Conservation (phyloP, 2,329 filamentous ascomycete genomes). For the Talaromyces pinophilus region DNA sequence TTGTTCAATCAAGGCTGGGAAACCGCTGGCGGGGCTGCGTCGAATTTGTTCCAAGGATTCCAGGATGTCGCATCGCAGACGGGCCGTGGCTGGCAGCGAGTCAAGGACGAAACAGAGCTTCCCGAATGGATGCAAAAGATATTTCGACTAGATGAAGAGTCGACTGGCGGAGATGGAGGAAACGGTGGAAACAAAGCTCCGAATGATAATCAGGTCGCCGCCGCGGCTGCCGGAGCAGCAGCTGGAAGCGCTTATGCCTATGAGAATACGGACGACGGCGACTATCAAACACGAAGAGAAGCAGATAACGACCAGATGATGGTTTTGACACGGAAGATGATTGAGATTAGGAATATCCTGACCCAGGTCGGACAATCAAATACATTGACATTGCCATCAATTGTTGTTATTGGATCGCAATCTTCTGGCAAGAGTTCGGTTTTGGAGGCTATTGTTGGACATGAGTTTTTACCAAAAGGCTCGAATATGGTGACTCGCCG, state of each 20-base stretch:
- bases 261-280: constrained; percentile 65
- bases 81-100: constrained; percentile 76
- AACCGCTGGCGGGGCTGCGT: constrained; percentile 67
- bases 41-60: constrained; percentile 68
- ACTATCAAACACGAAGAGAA: constrained; percentile 60
- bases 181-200: constrained; percentile 51
- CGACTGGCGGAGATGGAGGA: constrained; percentile 50
- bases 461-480: constrained; percentile 97
- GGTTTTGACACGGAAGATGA: constrained; percentile 99
- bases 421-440: constrained; percentile 98
- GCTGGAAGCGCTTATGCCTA: constrained; percentile 79
- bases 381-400: constrained; percentile 84
- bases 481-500: constrained; percentile 96
- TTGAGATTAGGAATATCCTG: constrained; percentile 91
- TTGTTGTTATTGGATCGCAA: constrained; percentile 98
- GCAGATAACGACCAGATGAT: constrained; percentile 98
- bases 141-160: constrained; percentile 62
- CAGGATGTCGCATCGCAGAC: constrained; percentile 78
- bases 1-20: constrained; percentile 73
- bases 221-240: constrained; percentile 64
- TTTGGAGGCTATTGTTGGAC: constrained; percentile 92
- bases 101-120: constrained; percentile 71
- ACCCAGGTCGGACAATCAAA: constrained; percentile 91
- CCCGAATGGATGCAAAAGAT: constrained; percentile 80
- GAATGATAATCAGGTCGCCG: constrained; percentile 56